Conservation (phyloP, 2,329 filamentous ascomycete genomes). For the Fusarium brachygibbosum region DNA sequence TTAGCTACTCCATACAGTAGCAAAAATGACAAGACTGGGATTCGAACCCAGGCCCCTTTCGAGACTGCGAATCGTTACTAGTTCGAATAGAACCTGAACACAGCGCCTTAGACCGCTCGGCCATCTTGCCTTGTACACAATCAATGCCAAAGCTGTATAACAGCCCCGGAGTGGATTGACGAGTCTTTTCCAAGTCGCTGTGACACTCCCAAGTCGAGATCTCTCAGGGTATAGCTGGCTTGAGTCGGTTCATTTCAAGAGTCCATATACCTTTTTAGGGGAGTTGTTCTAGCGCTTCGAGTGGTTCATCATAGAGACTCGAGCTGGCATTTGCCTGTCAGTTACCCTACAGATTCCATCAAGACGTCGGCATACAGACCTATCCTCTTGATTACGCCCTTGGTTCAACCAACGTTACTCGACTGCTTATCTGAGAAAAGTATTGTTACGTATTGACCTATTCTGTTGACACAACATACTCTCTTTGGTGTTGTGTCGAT, state of each 20-base stretch:
- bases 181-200: accelerated
- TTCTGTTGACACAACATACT: no score
- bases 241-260: background rate
- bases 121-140: slow-evolving; percentile 19
- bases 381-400: background rate
- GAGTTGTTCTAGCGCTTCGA: no score
- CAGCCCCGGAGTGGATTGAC: accelerated
- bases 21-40: slow-evolving; percentile 41
- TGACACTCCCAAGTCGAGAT: accelerated
- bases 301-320: no score
- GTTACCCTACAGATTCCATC: background rate
- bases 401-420: no score
- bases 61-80: slow-evolving; percentile 45
- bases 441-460: no score
- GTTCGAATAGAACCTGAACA: slow-evolving; percentile 43
- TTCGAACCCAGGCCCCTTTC: slow-evolving; percentile 46
- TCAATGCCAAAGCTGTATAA: accelerated
- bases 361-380: background rate
- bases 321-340: no score
- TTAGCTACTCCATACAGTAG: background rate
- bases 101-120: slow-evolving; percentile 45
- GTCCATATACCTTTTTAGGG: background rate
- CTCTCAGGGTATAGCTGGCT: background rate
- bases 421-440: no score
- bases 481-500: no score